Percentiles rank a stretch among this genome's conserved stretches.
Conservation (phyloP, 768 basidiomycete genomes). For the Xerocomellus intermedius region DNA sequence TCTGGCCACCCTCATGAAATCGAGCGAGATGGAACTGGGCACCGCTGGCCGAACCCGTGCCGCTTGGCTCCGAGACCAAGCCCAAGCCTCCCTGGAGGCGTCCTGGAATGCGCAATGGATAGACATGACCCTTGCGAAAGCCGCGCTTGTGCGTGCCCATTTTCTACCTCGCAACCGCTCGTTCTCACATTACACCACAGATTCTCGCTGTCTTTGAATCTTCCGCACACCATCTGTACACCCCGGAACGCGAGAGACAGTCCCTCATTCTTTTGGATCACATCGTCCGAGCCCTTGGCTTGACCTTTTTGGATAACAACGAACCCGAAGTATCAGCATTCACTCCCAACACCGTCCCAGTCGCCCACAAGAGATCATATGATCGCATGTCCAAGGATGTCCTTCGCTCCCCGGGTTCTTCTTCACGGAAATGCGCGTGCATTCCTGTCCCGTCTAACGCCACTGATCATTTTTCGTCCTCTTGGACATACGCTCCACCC, state of each 20-base stretch:
- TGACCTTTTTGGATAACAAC: slow-evolving; percentile 55
- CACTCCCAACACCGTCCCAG: slow-evolving; percentile 49
- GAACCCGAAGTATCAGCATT: slow-evolving; percentile 56
- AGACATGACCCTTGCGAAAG: slow-evolving; percentile 67
- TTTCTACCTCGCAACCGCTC: background rate
- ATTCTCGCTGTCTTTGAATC: slow-evolving; percentile 77
- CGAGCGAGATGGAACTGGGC: slow-evolving; percentile 63
- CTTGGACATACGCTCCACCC: slow-evolving; percentile 51
- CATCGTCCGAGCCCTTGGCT: slow-evolving; percentile 54
- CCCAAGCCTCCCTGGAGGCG: slow-evolving; percentile 51
- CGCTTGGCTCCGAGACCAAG: slow-evolving; percentile 52
- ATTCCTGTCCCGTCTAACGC: slow-evolving; percentile 37
- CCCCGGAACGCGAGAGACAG: slow-evolving; percentile 48
- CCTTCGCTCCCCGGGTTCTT: slow-evolving; percentile 28
- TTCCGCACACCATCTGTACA: slow-evolving; percentile 67
- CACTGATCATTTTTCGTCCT: slow-evolving; percentile 36
- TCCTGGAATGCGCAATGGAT: slow-evolving; percentile 52
- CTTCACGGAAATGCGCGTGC: slow-evolving; percentile 46
- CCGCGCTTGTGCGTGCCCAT: slow-evolving; percentile 54
- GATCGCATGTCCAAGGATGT: slow-evolving; percentile 27
- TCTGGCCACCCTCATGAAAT: slow-evolving; percentile 68
- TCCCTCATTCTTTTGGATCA: slow-evolving; percentile 62
- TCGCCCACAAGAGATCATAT: slow-evolving; percentile 37
- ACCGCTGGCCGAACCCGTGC: slow-evolving; percentile 56
- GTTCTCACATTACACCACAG: slow-evolving; percentile 36